Evolutionary conservation across 345 rosid species (phyloP), one percentile per base, ranked within the genome.

Genomic region (Erysimum cheiranthoides): DNA sequence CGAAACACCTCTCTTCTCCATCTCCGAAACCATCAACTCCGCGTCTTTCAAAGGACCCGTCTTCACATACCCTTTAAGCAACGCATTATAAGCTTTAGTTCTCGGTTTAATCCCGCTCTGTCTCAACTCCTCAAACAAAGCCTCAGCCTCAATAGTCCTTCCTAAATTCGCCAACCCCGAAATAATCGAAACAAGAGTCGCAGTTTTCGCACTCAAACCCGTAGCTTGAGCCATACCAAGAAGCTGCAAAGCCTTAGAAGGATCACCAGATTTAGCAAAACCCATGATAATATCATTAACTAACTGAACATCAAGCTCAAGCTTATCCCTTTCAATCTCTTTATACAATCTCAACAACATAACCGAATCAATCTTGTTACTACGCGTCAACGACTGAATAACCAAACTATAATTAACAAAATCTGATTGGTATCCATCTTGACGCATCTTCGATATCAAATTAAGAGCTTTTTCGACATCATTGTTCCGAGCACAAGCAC

Each of bases 61-160:
- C 82, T 89, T 92, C 49, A 85, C 97, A 75, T 87, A 92, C 32
- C 93, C 97, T 82, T 80, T 95, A 27, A 92, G 92, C 70, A 95
- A 79, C 0, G 96, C 99, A 80, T 92, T 95, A 65, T 86, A 92
- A 52, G 97, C 97, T 71, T 86, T 84, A 9, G 93, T 89, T 75
- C 92, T 88, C 0, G 92, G 97, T 49, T 83, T 85, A 71, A 88
- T 58, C 40, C 97, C 97, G 38, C 90, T 88, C 38, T 80, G 97
- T 77, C 81, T 86, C 86, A 95, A 76, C 81, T 95, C 99, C 82
- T 90, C 97, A 32, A 95, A 95, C 85, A 95, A 75, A 60, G 96
- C 97, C 74, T 95, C 99, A 6, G 97, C 99, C 82, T 92, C 99
- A 5, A 54, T 59, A 36, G 84, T 85, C 86, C 96, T 82, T 13